Evolutionary conservation across 768 basidiomycete genomes (phyloP).

Genomic region (Mycena pura): DNA sequence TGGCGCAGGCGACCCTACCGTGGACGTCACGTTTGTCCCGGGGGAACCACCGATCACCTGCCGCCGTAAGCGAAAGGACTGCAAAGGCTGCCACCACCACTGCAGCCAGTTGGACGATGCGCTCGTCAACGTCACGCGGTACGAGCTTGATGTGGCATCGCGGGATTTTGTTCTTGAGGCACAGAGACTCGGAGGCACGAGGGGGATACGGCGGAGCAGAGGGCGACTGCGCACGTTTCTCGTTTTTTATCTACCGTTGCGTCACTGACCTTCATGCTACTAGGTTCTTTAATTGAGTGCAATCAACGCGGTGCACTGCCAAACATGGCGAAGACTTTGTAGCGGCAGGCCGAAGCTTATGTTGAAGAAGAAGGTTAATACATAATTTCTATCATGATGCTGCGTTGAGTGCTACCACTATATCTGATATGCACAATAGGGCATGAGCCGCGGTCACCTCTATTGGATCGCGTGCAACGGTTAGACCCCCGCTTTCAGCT

Average conservation of each 20-base stretch:
- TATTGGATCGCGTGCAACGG: not conserved
- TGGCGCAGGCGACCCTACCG: not conserved
- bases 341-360: not conserved
- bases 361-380: not conserved
- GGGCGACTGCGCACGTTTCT: not conserved
- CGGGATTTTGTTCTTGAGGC: constrained; percentile 12
- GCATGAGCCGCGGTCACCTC: not conserved
- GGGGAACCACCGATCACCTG: not conserved
- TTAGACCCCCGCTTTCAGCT: not conserved
- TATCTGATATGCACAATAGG: too few species aligned
- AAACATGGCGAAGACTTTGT: not conserved
- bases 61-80: constrained; percentile 1
- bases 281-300: not conserved
- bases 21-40: constrained; percentile 3
- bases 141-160: not conserved
- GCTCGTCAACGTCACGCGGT: not conserved
- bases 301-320: not conserved
- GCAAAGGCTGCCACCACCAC: not conserved
- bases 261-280: not conserved
- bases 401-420: not conserved
- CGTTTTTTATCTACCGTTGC: not conserved
- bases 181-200: constrained; percentile 10
- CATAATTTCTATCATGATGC: not conserved
- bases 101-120: not conserved
- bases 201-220: not conserved